Conservation (phyloP, 768 basidiomycete genomes). For the Chiua virens region DNA sequence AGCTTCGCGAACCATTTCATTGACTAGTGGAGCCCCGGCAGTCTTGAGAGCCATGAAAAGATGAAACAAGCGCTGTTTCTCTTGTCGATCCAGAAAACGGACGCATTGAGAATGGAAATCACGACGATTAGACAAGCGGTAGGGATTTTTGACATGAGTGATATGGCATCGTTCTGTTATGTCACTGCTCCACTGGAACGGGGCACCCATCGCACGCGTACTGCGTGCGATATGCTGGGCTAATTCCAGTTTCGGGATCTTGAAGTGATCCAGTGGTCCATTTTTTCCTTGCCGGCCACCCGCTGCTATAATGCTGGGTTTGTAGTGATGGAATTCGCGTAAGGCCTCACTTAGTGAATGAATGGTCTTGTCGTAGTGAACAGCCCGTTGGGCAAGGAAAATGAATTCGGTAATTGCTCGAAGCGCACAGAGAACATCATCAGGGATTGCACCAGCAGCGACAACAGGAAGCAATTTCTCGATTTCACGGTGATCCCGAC, state of each 20-base stretch:
- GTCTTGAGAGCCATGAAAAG: slow-evolving; percentile 5
- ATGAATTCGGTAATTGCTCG: slow-evolving; percentile 39
- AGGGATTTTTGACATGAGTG: too few relatives aligned
- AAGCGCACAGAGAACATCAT: slow-evolving; percentile 32
- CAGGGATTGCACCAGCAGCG: slow-evolving; percentile 16
- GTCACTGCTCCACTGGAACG: slow-evolving; percentile 15
- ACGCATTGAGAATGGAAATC: too few relatives aligned
- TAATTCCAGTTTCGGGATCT: slow-evolving; percentile 25
- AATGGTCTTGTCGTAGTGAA: background rate
- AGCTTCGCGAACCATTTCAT: slow-evolving; percentile 1
- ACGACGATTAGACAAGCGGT: too few relatives aligned
- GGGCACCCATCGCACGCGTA: slow-evolving; percentile 29
- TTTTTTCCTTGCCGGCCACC: slow-evolving; percentile 8
- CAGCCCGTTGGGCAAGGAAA: slow-evolving; percentile 33
- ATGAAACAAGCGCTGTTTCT: background rate
- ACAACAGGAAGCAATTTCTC: slow-evolving; percentile 1
- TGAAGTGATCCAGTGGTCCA: slow-evolving; percentile 2
- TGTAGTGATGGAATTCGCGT: slow-evolving; percentile 8
- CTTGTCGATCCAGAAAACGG: too few relatives aligned
- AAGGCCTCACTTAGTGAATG: slow-evolving; percentile 1
- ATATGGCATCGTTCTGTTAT: too few relatives aligned
- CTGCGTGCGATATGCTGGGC: slow-evolving; percentile 14
- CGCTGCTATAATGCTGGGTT: background rate
- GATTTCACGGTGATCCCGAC: slow-evolving; percentile 3
- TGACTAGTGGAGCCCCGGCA: background rate